phyloP scores from a whole-genome alignment of 108 stramenopile genomes.

The Tribonema minus region DNA sequence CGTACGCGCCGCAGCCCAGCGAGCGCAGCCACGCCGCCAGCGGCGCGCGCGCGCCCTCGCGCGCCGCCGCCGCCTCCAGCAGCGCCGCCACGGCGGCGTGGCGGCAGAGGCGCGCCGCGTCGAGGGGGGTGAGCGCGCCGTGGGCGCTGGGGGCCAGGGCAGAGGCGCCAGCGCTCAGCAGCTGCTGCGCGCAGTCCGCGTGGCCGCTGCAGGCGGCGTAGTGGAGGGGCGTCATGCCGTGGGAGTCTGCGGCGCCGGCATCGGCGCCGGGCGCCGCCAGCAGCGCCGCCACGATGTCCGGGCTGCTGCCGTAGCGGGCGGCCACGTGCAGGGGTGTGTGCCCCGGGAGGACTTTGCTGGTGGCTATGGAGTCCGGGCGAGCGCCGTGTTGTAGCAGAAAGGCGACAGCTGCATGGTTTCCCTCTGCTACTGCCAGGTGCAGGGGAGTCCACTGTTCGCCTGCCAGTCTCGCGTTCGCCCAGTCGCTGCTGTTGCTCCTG shows the following conservation, averaged over 20 bases:
- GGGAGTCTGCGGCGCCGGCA: constrained; percentile 15
- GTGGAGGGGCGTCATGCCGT: constrained; percentile 30
- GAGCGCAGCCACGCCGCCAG: constrained; percentile 27
- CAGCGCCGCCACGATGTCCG: background rate
- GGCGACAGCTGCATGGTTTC: background rate
- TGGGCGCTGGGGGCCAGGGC: background rate
- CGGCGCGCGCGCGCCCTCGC: background rate
- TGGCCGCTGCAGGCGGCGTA: constrained; percentile 45
- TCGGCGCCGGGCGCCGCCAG: constrained; percentile 13
- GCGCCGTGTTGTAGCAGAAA: constrained; percentile 7
- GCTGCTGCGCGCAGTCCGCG: constrained; percentile 18
- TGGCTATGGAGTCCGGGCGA: background rate
- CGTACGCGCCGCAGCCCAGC: constrained; percentile 12
- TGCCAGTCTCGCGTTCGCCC: too few species aligned
- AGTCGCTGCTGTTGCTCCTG: too few species aligned
- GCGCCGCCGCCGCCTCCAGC: background rate
- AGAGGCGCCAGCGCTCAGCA: constrained; percentile 30
- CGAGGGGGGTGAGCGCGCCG: constrained; percentile 6
- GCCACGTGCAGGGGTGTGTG: constrained; percentile 26
- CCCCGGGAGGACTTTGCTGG: constrained; percentile 19
- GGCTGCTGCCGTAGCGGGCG: constrained; percentile 27
- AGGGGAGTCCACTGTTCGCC: constrained; percentile 37
- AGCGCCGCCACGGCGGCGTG: constrained; percentile 1
- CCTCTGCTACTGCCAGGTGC: constrained; percentile 28
- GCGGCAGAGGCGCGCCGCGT: constrained; percentile 5